Conservation (phyloP, 2,329 filamentous ascomycete genomes). For the Zalaria obscura region DNA sequence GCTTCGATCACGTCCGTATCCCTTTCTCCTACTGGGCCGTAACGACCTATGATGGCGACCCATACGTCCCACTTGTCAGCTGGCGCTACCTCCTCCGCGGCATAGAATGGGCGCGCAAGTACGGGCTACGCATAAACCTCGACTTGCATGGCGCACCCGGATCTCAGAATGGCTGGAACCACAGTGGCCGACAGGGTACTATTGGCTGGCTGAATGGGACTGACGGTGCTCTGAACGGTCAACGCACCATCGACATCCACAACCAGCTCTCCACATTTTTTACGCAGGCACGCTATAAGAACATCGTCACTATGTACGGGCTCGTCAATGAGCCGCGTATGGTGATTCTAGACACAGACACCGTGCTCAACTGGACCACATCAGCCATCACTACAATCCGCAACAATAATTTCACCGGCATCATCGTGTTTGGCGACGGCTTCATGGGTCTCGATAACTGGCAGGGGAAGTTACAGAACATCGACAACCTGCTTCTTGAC, state of each 20-base stretch:
- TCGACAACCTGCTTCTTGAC: conserved; percentile 71
- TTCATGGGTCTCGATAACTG: conserved; percentile 86
- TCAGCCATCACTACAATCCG: conserved; percentile 60
- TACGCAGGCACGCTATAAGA: conserved; percentile 80
- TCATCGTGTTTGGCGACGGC: conserved; percentile 82
- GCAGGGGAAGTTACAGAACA: conserved; percentile 65
- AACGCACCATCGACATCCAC: conserved; percentile 78
- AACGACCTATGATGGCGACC: conserved; percentile 68
- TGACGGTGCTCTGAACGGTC: conserved; percentile 60
- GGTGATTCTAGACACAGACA: conserved; percentile 45
- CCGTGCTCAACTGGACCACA: conserved; percentile 68
- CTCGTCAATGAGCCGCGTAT: conserved; percentile 90
- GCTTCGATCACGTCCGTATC: conserved; percentile 93
- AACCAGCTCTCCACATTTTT: conserved; percentile 83
- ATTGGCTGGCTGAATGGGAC: conserved; percentile 91
- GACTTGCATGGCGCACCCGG: conserved; percentile 87
- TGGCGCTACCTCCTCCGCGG: conserved; percentile 88
- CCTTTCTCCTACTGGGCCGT: conserved; percentile 94
- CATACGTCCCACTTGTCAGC: conserved; percentile 72
- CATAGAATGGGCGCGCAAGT: conserved; percentile 87
- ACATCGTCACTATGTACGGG: conserved; percentile 84
- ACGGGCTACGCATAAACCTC: conserved; percentile 83
- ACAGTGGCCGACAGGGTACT: conserved; percentile 67
- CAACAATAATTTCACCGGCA: conserved; percentile 56
- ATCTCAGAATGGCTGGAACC: conserved; percentile 96